Conservation (phyloP, 192 early-diverging fungal species). For the Physocladia obscura region DNA sequence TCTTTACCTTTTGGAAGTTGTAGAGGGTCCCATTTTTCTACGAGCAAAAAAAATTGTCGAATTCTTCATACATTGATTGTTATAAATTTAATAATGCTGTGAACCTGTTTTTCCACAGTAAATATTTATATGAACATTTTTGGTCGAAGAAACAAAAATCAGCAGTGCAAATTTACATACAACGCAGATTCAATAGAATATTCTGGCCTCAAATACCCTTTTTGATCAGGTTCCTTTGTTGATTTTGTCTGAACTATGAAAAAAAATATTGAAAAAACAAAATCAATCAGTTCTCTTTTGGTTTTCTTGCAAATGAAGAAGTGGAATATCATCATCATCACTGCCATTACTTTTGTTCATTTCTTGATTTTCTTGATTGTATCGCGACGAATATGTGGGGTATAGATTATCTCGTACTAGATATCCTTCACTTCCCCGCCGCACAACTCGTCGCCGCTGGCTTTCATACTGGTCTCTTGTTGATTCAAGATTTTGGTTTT, state of each 20-base stretch:
- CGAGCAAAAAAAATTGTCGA: constrained; percentile 35
- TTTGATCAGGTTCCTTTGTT: background rate
- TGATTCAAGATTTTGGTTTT: background rate
- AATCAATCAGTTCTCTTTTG: background rate
- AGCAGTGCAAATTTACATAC: background rate
- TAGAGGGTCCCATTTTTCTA: constrained; percentile 38
- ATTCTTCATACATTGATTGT: constrained; percentile 36
- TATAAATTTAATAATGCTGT: constrained; percentile 8
- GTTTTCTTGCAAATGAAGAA: constrained; percentile 8
- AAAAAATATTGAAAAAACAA: background rate
- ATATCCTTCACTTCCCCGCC: constrained; percentile 56
- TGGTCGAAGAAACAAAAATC: constrained; percentile 21
- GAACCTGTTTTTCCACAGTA: background rate
- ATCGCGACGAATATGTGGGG: background rate
- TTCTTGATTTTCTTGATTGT: background rate
- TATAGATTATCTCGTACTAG: constrained; percentile 32
- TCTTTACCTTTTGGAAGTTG: constrained; percentile 44
- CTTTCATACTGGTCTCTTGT: background rate
- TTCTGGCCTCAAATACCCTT: background rate
- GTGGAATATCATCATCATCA: constrained; percentile 23
- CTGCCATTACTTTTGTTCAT: background rate
- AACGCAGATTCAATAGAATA: background rate
- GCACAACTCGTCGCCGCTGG: constrained; percentile 19
- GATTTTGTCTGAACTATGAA: background rate
- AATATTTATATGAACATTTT: constrained; percentile 13